phyloP scores from a whole-genome alignment of 1,284 basidiomycete species.

The Papiliotrema laurentii region DNA sequence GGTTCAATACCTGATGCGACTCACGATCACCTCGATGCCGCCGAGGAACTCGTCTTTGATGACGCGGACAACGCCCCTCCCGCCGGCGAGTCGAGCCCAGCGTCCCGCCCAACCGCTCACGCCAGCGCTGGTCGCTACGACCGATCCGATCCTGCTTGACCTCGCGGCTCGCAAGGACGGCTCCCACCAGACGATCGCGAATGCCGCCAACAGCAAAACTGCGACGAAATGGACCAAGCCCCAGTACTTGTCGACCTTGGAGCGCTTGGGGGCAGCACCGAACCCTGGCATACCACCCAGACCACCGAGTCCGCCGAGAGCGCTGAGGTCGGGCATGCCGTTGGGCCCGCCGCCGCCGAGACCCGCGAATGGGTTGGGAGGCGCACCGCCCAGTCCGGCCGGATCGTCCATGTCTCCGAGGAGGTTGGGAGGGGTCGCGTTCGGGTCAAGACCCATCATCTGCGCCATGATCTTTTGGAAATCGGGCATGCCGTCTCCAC shows the following conservation, averaged over 20 bases:
- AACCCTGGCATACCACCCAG: conserved; percentile 4
- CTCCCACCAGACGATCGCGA: conserved; percentile 45
- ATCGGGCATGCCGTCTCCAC: conserved; percentile 21
- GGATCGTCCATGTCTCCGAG: conserved; percentile 37
- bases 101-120: conserved; percentile 14
- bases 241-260: conserved; percentile 29
- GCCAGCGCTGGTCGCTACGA: too few species aligned
- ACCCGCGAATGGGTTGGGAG: conserved; percentile 12
- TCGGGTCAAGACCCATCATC: conserved; percentile 23
- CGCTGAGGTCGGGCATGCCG: conserved; percentile 10
- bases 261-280: conserved; percentile 11
- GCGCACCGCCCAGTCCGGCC: conserved; percentile 21
- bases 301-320: conserved; percentile 2
- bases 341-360: conserved; percentile 12
- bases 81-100: conserved; percentile 22
- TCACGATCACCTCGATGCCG: conserved; percentile 22
- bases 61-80: conserved; percentile 10
- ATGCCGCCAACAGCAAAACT: conserved; percentile 34
- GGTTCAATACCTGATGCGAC: conserved; percentile 1
- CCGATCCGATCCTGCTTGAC: not conserved
- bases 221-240: conserved; percentile 40
- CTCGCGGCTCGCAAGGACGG: conserved; percentile 26
- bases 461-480: conserved; percentile 28
- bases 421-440: conserved; percentile 14
- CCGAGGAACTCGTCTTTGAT: conserved; percentile 16